Evolutionary conservation across 805 yeast genomes (phyloP).

Genomic region (Kodamaea sagamina): DNA sequence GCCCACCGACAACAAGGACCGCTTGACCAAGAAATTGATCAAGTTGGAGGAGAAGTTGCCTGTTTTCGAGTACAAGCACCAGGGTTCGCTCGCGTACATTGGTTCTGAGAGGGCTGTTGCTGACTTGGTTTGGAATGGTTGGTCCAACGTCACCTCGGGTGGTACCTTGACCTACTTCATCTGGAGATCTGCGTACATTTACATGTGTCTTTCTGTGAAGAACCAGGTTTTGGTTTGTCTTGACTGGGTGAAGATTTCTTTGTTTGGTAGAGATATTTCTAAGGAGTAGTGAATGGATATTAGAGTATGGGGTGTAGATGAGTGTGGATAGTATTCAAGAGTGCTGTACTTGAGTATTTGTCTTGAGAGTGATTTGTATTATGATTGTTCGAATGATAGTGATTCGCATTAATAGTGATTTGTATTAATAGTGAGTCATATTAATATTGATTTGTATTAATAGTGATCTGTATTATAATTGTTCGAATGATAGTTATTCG

Average conservation of each 20-base stretch:
- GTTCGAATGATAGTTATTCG: too few relatives aligned
- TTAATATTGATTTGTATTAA: too few relatives aligned
- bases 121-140: constrained; percentile 77
- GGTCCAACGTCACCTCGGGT: constrained; percentile 77
- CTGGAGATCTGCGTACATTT: constrained; percentile 93
- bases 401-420: too few relatives aligned
- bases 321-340: too few relatives aligned
- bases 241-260: constrained; percentile 86
- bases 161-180: constrained; percentile 86
- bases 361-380: too few relatives aligned
- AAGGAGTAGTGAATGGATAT: constrained; percentile 54
- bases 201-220: constrained; percentile 88
- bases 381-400: too few relatives aligned
- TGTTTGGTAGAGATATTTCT: constrained; percentile 93
- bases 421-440: too few relatives aligned
- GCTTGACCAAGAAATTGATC: constrained; percentile 48
- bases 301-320: constrained; percentile 3
- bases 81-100: constrained; percentile 92
- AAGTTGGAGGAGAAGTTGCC: constrained; percentile 45
- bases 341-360: too few relatives aligned
- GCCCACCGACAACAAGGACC: constrained; percentile 43
- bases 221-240: constrained; percentile 82
- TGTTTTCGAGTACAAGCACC: constrained; percentile 80
- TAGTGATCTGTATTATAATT: too few relatives aligned
- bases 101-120: constrained; percentile 95